A percentile compares a stretch with the other conserved stretches of the same genome.
phyloP scores from a whole-genome alignment of 116 monocot species.

The Dioscorea cayenensis region DNA sequence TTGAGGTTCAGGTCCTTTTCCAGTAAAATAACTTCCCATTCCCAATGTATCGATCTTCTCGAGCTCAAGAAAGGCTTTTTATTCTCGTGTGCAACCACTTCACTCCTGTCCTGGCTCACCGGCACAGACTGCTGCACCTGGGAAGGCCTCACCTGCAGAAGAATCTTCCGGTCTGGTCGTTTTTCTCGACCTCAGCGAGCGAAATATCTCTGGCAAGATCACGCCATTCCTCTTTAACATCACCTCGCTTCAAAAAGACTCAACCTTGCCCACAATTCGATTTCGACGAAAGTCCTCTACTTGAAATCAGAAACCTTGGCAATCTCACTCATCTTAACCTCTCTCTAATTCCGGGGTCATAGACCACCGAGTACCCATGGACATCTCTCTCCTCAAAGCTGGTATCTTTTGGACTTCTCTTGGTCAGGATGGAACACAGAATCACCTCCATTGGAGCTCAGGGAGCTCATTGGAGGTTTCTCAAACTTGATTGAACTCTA shows the following conservation, averaged over 20 bases:
- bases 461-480: background rate
- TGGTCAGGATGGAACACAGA: background rate
- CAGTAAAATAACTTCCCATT: background rate
- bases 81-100: background rate
- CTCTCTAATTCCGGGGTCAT: conserved; percentile 32
- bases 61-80: conserved; percentile 8
- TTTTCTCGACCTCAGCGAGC: conserved; percentile 11
- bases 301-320: background rate
- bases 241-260: conserved; percentile 13
- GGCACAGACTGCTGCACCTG: conserved; percentile 17
- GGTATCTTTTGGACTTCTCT: conserved; percentile 1
- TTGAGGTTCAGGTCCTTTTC: background rate
- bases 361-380: conserved; percentile 21
- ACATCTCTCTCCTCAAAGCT: conserved; percentile 29
- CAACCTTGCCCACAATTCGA: conserved; percentile 16
- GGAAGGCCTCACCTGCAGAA: conserved; percentile 20
- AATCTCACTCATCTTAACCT: conserved; percentile 37
- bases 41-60: conserved; percentile 9
- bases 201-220: conserved; percentile 5
- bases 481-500: too few species aligned
- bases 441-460: background rate
- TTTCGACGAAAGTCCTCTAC: conserved; percentile 3
- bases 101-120: conserved; percentile 9
- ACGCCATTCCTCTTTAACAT: conserved; percentile 10
- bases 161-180: conserved; percentile 1